phyloP scores from a whole-genome alignment of 495 filamentous ascomycete species.

The Neurospora africana region DNA sequence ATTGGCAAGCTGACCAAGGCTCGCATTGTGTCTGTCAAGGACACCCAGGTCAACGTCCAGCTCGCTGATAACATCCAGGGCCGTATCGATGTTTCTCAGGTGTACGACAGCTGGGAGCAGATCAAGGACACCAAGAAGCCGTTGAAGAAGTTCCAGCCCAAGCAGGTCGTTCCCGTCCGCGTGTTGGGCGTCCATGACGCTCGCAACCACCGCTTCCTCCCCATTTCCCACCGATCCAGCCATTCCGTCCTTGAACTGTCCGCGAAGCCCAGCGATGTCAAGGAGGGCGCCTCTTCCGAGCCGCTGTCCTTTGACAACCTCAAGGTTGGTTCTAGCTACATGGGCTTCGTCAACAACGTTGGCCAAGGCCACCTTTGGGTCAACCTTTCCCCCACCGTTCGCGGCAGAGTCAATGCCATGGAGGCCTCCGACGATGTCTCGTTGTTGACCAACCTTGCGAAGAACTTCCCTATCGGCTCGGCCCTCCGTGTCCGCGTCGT shows the following conservation, averaged over 20 bases:
- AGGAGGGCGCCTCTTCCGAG: conserved; percentile 30
- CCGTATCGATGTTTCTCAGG: conserved; percentile 78
- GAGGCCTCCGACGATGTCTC: conserved; percentile 82
- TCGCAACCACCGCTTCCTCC: conserved; percentile 80
- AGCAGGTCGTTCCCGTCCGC: conserved; percentile 60
- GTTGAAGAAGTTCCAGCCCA: conserved; percentile 56
- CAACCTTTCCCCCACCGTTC: conserved; percentile 81
- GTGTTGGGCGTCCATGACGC: conserved; percentile 85
- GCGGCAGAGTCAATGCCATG: conserved; percentile 67
- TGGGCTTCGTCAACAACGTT: conserved; percentile 85
- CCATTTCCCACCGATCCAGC: conserved; percentile 71
- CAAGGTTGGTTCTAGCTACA: conserved; percentile 52
- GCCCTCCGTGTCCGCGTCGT: conserved; percentile 71
- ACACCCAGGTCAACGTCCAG: conserved; percentile 83
- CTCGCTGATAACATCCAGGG: conserved; percentile 86
- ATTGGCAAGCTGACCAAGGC: conserved; percentile 73
- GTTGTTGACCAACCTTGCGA: conserved; percentile 59
- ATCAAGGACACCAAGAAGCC: conserved; percentile 75
- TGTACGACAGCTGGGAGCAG: conserved; percentile 79
- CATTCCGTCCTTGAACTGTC: conserved; percentile 84
- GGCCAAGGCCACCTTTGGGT: conserved; percentile 71
- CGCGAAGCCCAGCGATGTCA: conserved; percentile 61
- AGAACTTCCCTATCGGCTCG: conserved; percentile 79
- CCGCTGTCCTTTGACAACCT: conserved; percentile 67
- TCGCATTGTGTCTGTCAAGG: conserved; percentile 66